These are phyloP conservation scores for Acer saccharum DNA, from an alignment of 345 rosid species.

Conservation along the genomic window DNA sequence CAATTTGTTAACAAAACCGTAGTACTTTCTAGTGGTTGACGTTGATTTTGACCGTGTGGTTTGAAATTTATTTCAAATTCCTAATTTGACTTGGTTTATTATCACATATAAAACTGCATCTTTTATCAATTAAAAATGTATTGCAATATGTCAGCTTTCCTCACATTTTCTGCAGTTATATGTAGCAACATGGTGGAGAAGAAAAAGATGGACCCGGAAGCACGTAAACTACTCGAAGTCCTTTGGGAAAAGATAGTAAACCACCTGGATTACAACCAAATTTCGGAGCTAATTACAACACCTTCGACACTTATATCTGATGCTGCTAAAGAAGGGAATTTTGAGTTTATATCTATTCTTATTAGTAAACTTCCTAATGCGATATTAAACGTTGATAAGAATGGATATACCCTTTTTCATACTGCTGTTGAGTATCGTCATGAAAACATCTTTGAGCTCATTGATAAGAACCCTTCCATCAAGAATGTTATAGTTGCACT, in stretches of 20 bases:
- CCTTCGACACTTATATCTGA: background rate
- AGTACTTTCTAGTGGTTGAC: no score
- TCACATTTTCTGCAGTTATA: background rate
- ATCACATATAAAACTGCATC: no score
- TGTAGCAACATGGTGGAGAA: background rate
- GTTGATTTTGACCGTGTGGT: no score
- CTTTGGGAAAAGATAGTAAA: background rate
- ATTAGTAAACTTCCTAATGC: background rate
- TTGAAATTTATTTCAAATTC: no score
- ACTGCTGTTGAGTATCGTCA: constrained; percentile 13
- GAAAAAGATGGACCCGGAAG: background rate
- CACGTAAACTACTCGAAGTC: background rate
- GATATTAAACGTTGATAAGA: background rate
- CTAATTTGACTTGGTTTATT: no score
- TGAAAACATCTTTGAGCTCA: constrained; percentile 17
- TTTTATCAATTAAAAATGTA: no score
- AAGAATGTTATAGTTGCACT: constrained; percentile 4
- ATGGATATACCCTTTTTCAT: constrained; percentile 13
- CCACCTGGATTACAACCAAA: background rate
- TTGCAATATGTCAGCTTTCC: no score
- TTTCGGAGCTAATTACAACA: background rate
- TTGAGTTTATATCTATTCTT: background rate
- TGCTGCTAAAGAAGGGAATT: background rate
- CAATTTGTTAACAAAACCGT: no score
- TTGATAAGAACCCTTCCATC: constrained; percentile 1